These are phyloP conservation scores for Asterochloris erici DNA, from an alignment of 139 green algal genomes.

Conservation along the genomic window DNA sequence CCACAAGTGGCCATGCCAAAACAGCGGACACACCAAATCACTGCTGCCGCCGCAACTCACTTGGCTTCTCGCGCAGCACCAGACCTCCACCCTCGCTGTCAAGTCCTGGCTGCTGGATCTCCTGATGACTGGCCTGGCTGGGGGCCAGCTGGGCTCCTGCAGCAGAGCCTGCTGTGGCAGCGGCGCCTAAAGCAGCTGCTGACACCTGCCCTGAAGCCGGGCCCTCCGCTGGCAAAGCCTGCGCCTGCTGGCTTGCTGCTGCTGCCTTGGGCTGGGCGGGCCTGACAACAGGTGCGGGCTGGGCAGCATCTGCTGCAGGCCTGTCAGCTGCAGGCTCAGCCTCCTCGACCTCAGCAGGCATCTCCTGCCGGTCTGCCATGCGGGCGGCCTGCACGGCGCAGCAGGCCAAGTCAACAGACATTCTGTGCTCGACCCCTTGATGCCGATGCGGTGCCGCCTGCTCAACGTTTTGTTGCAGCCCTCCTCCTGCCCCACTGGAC, in stretches of 20 bases:
- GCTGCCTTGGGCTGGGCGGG: not conserved
- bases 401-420: not conserved
- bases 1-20: not conserved
- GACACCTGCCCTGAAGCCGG: not conserved
- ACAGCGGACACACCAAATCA: not conserved
- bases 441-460: too few species aligned
- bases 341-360: not conserved
- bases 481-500: too few species aligned
- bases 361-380: not conserved
- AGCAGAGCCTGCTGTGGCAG: not conserved
- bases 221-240: not conserved
- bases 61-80: not conserved
- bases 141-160: not conserved
- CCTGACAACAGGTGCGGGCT: not conserved
- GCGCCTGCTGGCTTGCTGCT: not conserved
- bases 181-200: not conserved
- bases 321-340: not conserved
- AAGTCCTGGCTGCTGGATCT: conserved; percentile 1
- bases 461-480: too few species aligned
- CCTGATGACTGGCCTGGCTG: not conserved
- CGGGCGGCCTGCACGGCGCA: too few species aligned
- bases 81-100: not conserved
- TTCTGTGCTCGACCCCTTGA: too few species aligned
- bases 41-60: too few species aligned
- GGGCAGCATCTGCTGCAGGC: not conserved